Evolutionary conservation across 164 flowering plant species (phyloP), one percentile per base, ranked within the genome.

Genomic region (Dillenia turbinata): DNA sequence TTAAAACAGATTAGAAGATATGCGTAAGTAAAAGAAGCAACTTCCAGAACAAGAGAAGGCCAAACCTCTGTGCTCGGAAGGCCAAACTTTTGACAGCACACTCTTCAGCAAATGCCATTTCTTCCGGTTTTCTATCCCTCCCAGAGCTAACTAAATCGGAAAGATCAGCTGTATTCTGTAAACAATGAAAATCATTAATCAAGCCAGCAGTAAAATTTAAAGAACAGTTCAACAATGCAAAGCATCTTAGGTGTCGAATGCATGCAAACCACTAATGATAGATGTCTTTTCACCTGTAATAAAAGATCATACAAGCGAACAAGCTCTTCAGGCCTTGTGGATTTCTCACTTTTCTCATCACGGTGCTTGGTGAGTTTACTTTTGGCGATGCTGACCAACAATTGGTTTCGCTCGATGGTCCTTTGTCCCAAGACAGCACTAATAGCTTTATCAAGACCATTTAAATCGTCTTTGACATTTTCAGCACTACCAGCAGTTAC

Each of bases 391-490:
- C 65, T 81, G 62, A 95, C 90, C 59, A 92, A 75, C 56, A 95
- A 73, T 76, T 83, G 92, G 73, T 95, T 92, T 43, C 99, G 82
- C 72, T 95, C 99, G 69, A 92, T 85, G 22, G 91, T 91, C 43
- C 94, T 80, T 69, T 88, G 85, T 47, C 88, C 96, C 49, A 92
- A 54, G 54, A 92, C 77, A 69, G 97, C 92, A 76, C 89, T 82
- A 54, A 90, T 90, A 79, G 99, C 99, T 73, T 95, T 95, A 66
- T 95, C 97, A 65, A 95, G 96, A 60, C 99, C 97, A 75, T 82
- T 85, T 55, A 95, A 69, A 54, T 95, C 92, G 75, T 95, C 97
- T 69, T 90, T 95, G 62, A 88, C 84, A 70, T 73, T 87, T 80
- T 85, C 99, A 60, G 93, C 71, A 80, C 81, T 85, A 49, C 97